Evolutionary conservation across 2,329 filamentous ascomycete species (phyloP).

Genomic region (Pseudocercospora ulei): DNA sequence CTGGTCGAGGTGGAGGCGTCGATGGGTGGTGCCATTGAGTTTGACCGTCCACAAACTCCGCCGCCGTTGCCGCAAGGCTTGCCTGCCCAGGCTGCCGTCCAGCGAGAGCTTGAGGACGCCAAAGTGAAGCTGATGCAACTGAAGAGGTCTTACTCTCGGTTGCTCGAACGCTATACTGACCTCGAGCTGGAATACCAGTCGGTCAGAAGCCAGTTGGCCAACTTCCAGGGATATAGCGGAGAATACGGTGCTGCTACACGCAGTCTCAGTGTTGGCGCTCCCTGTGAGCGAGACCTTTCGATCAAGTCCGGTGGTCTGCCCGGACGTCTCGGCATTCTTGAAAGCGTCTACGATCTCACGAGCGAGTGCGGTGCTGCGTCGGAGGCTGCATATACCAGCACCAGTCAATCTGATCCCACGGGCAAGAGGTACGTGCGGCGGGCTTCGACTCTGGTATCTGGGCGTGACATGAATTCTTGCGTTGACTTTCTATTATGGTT

Average conservation of each 20-base stretch:
- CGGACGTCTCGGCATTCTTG: constrained; percentile 18
- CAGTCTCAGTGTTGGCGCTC: constrained; percentile 7
- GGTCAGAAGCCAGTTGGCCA: constrained; percentile 26
- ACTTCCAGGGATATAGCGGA: constrained; percentile 14
- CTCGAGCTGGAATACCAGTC: constrained; percentile 35
- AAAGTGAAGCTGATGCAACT: constrained; percentile 43
- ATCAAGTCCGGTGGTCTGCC: constrained; percentile 20
- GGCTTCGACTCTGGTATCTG: constrained; percentile 3
- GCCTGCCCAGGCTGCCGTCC: constrained; percentile 7
- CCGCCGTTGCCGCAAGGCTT: constrained; percentile 5
- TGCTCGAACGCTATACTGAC: constrained; percentile 45
- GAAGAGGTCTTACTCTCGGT: constrained; percentile 45
- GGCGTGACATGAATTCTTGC: constrained; percentile 2
- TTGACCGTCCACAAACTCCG: constrained; percentile 13
- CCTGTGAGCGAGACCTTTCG: constrained; percentile 7
- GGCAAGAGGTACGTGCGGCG: constrained; percentile 7
- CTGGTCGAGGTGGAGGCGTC: constrained; percentile 41
- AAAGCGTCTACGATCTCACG: constrained; percentile 22
- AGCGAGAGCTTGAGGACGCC: constrained; percentile 39
- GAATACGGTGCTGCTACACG: constrained; percentile 4
- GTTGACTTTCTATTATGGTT: background rate
- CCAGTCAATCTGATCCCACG: constrained; percentile 25
- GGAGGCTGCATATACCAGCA: constrained; percentile 12
- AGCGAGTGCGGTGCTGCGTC: constrained; percentile 20
- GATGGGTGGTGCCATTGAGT: constrained; percentile 12